These are phyloP conservation scores for Pythium scleroteichum DNA, from an alignment of 352 stramenopile species.

Conservation along the genomic window DNA sequence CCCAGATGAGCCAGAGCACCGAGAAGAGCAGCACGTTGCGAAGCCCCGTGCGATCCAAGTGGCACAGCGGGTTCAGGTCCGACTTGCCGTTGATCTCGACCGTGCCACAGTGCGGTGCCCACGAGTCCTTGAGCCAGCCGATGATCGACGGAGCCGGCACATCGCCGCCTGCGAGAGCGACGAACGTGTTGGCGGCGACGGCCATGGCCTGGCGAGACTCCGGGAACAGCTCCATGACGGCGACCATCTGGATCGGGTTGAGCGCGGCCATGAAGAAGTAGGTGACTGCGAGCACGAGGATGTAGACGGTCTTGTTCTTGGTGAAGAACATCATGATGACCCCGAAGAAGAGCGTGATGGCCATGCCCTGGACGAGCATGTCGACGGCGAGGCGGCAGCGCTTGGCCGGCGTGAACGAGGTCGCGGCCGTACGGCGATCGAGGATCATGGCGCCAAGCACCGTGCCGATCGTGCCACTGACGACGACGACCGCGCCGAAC, in stretches of 20 bases:
- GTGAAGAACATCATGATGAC: constrained; percentile 60
- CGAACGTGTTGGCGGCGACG: constrained; percentile 87
- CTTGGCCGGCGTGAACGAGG: constrained; percentile 34
- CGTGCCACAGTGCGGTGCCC: constrained; percentile 85
- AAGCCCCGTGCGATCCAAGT: constrained; percentile 54
- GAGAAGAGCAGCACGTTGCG: constrained; percentile 68
- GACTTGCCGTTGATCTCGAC: constrained; percentile 62
- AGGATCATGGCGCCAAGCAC: constrained; percentile 80
- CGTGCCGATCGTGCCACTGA: constrained; percentile 87
- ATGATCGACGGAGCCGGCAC: constrained; percentile 93
- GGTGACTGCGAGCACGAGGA: constrained; percentile 66
- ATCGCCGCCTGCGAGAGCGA: constrained; percentile 92
- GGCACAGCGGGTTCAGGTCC: constrained; percentile 63
- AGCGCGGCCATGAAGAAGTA: constrained; percentile 79
- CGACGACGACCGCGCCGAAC: constrained; percentile 79
- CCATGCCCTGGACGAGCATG: constrained; percentile 66
- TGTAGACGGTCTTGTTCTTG: constrained; percentile 45
- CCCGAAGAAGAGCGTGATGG: constrained; percentile 48
- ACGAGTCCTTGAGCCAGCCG: constrained; percentile 90
- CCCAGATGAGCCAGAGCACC: constrained; percentile 73
- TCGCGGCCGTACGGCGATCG: constrained; percentile 47
- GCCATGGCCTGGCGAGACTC: constrained; percentile 84
- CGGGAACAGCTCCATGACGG: constrained; percentile 89
- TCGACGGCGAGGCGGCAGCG: constrained; percentile 52
- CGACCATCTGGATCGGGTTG: constrained; percentile 80